phyloP scores from a whole-genome alignment of 2,329 filamentous ascomycete species.

The Monosporascus sp. region DNA sequence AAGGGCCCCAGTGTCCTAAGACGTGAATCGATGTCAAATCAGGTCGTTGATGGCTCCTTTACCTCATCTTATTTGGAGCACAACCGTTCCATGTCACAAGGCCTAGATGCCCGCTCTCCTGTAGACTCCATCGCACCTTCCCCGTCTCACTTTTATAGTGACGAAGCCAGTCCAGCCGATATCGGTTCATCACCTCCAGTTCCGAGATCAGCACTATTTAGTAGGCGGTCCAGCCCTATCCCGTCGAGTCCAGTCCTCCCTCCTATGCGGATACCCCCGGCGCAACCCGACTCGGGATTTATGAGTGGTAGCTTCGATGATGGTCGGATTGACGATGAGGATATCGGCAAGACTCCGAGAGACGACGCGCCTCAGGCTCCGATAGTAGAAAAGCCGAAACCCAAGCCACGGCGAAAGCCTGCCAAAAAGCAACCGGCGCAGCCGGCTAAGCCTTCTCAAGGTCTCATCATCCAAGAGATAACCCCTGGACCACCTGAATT shows the following conservation, averaged over 20 bases:
- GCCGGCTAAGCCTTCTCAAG: constrained; percentile 9
- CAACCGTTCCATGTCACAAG: constrained; percentile 34
- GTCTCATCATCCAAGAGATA: constrained; percentile 34
- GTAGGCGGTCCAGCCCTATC: constrained; percentile 52
- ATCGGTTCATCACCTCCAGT: constrained; percentile 89
- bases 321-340: constrained; percentile 53
- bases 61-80: constrained; percentile 25
- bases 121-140: constrained; percentile 46
- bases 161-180: constrained; percentile 67
- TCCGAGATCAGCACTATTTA: constrained; percentile 53
- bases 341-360: constrained; percentile 38
- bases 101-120: constrained; percentile 49
- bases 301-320: constrained; percentile 75
- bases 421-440: constrained; percentile 23
- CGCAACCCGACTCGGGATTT: constrained; percentile 71
- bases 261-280: constrained; percentile 55
- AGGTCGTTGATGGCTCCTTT: constrained; percentile 37
- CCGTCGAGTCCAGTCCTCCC: constrained; percentile 76
- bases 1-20: constrained; percentile 46
- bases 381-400: constrained; percentile 26
- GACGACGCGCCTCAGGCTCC: constrained; percentile 24
- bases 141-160: constrained; percentile 41
- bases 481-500: constrained; percentile 38
- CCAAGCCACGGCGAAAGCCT: constrained; percentile 27
- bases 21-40: constrained; percentile 54